Conservation (phyloP, 2,329 filamentous ascomycete species). For the Curvularia sp. region DNA sequence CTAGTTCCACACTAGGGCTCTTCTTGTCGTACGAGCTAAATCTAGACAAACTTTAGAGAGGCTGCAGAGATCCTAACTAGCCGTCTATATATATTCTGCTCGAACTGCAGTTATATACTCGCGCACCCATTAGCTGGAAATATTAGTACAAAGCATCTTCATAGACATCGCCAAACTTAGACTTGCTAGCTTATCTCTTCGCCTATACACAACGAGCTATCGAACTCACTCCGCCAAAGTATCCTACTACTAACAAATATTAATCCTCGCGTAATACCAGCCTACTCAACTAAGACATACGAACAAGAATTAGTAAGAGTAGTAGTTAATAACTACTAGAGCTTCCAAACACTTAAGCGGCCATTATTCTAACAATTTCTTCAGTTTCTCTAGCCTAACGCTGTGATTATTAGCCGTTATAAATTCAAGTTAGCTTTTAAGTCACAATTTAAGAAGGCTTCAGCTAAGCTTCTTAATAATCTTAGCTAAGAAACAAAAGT, state of each 20-base stretch:
- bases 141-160: no score
- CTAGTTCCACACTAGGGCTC: background rate
- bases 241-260: background rate
- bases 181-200: background rate
- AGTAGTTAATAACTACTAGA: constrained; percentile 16
- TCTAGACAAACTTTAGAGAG: constrained; percentile 6
- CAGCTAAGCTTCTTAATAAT: constrained; percentile 1
- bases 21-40: background rate
- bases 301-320: constrained; percentile 13
- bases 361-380: constrained; percentile 11
- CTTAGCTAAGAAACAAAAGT: constrained; percentile 1
- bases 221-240: background rate
- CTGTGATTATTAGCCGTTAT: constrained; percentile 16
- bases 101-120: constrained; percentile 3
- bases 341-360: constrained; percentile 4
- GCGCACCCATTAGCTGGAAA: background rate
- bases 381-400: background rate
- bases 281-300: constrained; percentile 7
- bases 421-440: constrained; percentile 10
- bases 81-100: constrained; percentile 7
- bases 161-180: background rate
- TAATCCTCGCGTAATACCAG: background rate
- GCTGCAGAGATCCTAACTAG: background rate
- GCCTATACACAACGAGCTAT: background rate
- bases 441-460: constrained; percentile 3